Conservation (phyloP, 306 rosid species). For the Vigna nakashimae region DNA sequence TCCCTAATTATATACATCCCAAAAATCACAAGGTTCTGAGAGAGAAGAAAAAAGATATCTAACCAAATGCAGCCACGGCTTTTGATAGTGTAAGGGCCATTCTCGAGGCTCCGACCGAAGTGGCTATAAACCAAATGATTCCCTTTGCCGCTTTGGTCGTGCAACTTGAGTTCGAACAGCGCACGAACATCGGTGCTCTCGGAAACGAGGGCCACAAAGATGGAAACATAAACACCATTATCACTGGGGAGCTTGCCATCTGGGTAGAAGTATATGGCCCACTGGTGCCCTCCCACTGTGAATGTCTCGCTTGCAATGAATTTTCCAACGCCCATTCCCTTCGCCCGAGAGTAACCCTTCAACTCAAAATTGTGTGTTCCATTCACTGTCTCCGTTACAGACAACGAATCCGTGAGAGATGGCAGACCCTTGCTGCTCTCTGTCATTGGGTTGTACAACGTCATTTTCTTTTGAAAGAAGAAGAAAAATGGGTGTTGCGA, state of each 20-base stretch:
- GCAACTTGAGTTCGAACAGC: constrained; percentile 77
- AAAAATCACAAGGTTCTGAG: neutral
- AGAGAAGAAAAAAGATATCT: neutral
- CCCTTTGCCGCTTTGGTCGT: constrained; percentile 76
- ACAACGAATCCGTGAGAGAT: constrained; percentile 68
- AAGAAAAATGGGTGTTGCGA: neutral
- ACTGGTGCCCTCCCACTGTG: constrained; percentile 82
- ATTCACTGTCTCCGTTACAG: constrained; percentile 82
- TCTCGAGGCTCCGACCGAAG: constrained; percentile 77
- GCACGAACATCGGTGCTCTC: constrained; percentile 87
- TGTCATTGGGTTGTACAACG: neutral
- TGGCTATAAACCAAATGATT: constrained; percentile 85
- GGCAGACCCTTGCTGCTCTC: constrained; percentile 40
- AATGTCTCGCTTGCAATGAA: constrained; percentile 88
- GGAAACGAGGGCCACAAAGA: constrained; percentile 81
- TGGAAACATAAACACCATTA: constrained; percentile 80
- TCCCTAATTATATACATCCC: no score
- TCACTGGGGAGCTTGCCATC: constrained; percentile 90
- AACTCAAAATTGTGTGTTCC: constrained; percentile 88
- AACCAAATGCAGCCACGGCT: constrained; percentile 92
- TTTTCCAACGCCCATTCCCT: constrained; percentile 89
- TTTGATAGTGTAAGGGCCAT: constrained; percentile 90
- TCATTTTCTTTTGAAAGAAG: neutral
- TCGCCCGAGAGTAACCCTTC: constrained; percentile 82
- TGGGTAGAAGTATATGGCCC: constrained; percentile 94